Conservation (phyloP, 345 rosid genomes). For the Cochlearia excelsa region DNA sequence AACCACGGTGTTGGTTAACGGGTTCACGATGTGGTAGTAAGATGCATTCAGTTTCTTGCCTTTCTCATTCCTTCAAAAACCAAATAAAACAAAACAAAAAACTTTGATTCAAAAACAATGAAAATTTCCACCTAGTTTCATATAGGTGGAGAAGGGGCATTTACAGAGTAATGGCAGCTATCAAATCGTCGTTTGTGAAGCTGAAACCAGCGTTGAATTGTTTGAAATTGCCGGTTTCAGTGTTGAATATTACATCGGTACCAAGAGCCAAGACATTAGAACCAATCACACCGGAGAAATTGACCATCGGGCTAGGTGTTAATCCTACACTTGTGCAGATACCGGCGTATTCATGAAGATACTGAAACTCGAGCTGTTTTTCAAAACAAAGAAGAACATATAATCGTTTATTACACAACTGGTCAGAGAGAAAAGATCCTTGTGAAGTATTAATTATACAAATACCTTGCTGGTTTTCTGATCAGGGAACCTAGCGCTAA, state of each 20-base stretch:
- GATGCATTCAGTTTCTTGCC: conserved; percentile 71
- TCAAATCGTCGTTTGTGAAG: conserved; percentile 63
- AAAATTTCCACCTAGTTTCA: background rate
- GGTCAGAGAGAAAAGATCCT: background rate
- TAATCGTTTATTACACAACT: background rate
- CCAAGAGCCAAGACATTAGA: conserved; percentile 58
- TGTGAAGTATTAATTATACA: background rate
- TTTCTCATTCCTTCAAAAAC: conserved; percentile 65
- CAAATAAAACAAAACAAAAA: background rate
- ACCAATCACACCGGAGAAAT: conserved; percentile 90
- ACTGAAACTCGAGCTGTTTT: conserved; percentile 81
- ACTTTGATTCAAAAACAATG: background rate
- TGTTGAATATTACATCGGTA: conserved; percentile 82
- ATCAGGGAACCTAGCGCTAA: conserved; percentile 81
- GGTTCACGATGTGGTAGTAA: conserved; percentile 84
- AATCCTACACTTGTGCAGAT: conserved; percentile 79
- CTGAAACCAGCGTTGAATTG: conserved; percentile 72
- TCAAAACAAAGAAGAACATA: background rate
- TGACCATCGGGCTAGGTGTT: conserved; percentile 75
- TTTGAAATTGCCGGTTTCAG: conserved; percentile 68
- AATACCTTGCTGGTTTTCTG: conserved; percentile 87
- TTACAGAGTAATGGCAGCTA: conserved; percentile 78
- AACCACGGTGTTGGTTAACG: conserved; percentile 75
- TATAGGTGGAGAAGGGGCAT: conserved; percentile 24
- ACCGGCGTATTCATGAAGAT: conserved; percentile 86